Evolutionary conservation across 257 asterid genomes (phyloP).

Genomic region (Cynanchum wilfordii): DNA sequence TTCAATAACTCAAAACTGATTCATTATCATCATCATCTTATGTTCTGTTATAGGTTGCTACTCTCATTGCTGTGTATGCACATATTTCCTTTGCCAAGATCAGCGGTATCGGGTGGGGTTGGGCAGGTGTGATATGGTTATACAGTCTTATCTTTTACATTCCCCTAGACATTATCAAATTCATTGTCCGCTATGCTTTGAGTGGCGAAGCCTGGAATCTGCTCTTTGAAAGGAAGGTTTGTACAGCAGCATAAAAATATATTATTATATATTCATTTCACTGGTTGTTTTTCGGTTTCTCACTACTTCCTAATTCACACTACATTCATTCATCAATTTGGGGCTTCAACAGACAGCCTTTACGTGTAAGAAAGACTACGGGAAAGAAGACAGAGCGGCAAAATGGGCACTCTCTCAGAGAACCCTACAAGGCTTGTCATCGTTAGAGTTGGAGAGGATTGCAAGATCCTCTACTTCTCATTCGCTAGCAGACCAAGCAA

Average conservation of each 20-base stretch:
- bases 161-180: slow-evolving; percentile 28
- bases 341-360: slow-evolving; percentile 22
- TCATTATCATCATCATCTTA: not conserved
- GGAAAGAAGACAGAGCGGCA: slow-evolving; percentile 25
- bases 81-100: slow-evolving; percentile 23
- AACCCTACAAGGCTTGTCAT: slow-evolving; percentile 14
- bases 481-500: slow-evolving; percentile 25
- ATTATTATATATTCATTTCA: not conserved
- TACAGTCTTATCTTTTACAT: slow-evolving; percentile 25
- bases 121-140: slow-evolving; percentile 37
- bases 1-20: not conserved
- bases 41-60: slow-evolving; percentile 20
- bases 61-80: slow-evolving; percentile 27
- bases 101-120: slow-evolving; percentile 32
- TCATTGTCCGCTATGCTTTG: slow-evolving; percentile 20
- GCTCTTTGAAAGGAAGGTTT: slow-evolving; percentile 29
- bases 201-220: slow-evolving; percentile 34
- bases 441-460: slow-evolving; percentile 16
- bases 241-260: not conserved
- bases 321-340: not conserved
- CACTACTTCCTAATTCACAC: not conserved
- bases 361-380: slow-evolving; percentile 21
- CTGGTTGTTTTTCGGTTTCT: not conserved
- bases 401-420: slow-evolving; percentile 22
- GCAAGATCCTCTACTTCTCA: slow-evolving; percentile 12